Conservation (phyloP, 169 alveolate genomes). For the Cryptosporidium viatorum region DNA sequence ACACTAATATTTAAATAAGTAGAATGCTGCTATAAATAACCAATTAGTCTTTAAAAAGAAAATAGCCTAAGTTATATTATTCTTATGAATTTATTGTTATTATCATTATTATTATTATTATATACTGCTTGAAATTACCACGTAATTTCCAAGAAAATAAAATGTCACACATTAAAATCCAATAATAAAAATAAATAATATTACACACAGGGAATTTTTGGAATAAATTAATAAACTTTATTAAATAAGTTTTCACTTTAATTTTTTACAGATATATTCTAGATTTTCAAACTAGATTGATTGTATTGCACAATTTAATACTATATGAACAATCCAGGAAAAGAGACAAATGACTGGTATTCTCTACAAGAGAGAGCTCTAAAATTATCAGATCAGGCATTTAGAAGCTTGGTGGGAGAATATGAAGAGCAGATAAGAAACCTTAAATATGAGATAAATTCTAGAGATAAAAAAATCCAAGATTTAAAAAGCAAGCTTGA, state of each 20-base stretch:
- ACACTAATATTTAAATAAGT: not conserved
- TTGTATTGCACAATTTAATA: not conserved
- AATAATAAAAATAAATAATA: not conserved
- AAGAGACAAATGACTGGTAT: constrained; percentile 45
- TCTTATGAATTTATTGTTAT: not conserved
- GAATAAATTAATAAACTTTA: not conserved
- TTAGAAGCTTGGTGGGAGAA: constrained; percentile 18
- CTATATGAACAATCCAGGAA: constrained; percentile 15
- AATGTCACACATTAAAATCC: not conserved
- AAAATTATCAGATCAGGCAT: constrained; percentile 55
- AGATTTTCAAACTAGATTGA: not conserved
- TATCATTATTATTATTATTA: not conserved
- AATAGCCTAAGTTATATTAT: not conserved
- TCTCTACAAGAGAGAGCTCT: constrained; percentile 64
- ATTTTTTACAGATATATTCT: not conserved
- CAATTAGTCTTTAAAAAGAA: not conserved
- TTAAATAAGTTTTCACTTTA: not conserved
- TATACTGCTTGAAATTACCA: not conserved
- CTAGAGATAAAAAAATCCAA: constrained; percentile 26
- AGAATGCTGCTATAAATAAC: not conserved
- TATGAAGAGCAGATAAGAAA: constrained; percentile 34
- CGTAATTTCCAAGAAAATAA: not conserved
- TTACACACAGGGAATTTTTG: not conserved
- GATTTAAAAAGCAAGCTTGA: constrained; percentile 47
- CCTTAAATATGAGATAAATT: constrained; percentile 17